Conservation (phyloP, 2,329 filamentous ascomycete species). For the Alternaria ethzedia region DNA sequence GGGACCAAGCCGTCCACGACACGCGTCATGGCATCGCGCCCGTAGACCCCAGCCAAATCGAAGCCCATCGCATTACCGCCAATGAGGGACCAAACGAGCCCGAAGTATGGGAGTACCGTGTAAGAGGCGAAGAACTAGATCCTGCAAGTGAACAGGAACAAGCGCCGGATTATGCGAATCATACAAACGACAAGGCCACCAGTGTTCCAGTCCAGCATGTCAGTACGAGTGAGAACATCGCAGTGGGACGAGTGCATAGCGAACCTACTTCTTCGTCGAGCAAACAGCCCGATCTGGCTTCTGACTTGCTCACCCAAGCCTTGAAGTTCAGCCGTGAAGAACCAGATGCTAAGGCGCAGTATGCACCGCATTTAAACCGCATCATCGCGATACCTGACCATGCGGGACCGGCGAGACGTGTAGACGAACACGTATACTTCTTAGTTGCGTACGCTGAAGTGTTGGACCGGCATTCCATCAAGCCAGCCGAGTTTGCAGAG, state of each 20-base stretch:
- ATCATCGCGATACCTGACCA: constrained; percentile 36
- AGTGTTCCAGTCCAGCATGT: constrained; percentile 38
- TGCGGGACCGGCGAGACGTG: background rate
- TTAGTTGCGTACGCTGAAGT: constrained; percentile 39
- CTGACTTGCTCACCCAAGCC: constrained; percentile 26
- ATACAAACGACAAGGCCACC: constrained; percentile 20
- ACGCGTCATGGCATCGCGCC: constrained; percentile 34
- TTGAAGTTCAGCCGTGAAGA: constrained; percentile 35
- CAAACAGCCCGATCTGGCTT: constrained; percentile 7
- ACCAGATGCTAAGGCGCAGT: constrained; percentile 30
- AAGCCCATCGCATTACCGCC: constrained; percentile 31
- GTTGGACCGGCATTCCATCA: constrained; percentile 37
- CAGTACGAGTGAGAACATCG: constrained; percentile 25
- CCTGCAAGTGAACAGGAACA: constrained; percentile 23
- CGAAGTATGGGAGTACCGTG: constrained; percentile 34
- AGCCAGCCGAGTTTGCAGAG: constrained; percentile 37
- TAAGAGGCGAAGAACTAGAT: constrained; percentile 27
- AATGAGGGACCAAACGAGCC: constrained; percentile 30
- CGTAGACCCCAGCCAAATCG: constrained; percentile 34
- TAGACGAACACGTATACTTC: constrained; percentile 28
- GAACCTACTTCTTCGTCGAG: background rate
- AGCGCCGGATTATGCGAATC: constrained; percentile 28
- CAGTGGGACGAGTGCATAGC: constrained; percentile 25
- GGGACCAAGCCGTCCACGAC: constrained; percentile 37
- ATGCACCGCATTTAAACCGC: constrained; percentile 31